These are phyloP conservation scores for Aciculosporium take DNA, from an alignment of 2,329 filamentous ascomycete genomes.

Conservation along the genomic window DNA sequence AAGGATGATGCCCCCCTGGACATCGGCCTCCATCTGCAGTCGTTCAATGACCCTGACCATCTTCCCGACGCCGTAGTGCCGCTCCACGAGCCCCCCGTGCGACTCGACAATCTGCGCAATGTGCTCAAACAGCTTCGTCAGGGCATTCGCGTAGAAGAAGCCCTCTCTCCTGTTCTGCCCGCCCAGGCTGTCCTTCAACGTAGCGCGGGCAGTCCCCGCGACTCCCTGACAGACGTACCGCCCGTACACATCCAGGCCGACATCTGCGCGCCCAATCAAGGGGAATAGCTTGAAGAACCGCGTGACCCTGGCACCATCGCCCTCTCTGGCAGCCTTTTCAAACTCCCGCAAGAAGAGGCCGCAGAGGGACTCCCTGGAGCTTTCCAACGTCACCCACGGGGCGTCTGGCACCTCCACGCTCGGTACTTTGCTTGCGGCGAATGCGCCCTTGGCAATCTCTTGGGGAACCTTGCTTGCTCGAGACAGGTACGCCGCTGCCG, in stretches of 20 bases:
- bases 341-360: slow-evolving; percentile 87
- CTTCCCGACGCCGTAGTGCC: slow-evolving; percentile 82
- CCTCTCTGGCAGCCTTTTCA: slow-evolving; percentile 74
- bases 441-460: slow-evolving; percentile 66
- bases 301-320: slow-evolving; percentile 80
- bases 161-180: slow-evolving; percentile 44
- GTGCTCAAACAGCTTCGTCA: slow-evolving; percentile 91
- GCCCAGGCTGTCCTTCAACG: slow-evolving; percentile 55
- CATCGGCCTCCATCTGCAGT: slow-evolving; percentile 85
- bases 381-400: slow-evolving; percentile 73
- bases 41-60: slow-evolving; percentile 92
- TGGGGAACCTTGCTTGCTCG: slow-evolving; percentile 70
- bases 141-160: slow-evolving; percentile 80
- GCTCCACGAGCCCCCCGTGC: slow-evolving; percentile 79
- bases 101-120: slow-evolving; percentile 93
- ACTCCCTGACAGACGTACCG: slow-evolving; percentile 94
- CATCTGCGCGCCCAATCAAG: slow-evolving; percentile 74
- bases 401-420: slow-evolving; percentile 91
- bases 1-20: slow-evolving; percentile 88
- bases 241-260: slow-evolving; percentile 88
- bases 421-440: slow-evolving; percentile 84
- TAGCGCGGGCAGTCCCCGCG: slow-evolving; percentile 65
- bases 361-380: slow-evolving; percentile 79
- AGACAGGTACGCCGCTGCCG: slow-evolving; percentile 77
- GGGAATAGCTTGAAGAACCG: slow-evolving; percentile 98